Base-by-base conservation (phyloP, 177 flowering plant genomes). In the Vitis hybrid region DNA sequence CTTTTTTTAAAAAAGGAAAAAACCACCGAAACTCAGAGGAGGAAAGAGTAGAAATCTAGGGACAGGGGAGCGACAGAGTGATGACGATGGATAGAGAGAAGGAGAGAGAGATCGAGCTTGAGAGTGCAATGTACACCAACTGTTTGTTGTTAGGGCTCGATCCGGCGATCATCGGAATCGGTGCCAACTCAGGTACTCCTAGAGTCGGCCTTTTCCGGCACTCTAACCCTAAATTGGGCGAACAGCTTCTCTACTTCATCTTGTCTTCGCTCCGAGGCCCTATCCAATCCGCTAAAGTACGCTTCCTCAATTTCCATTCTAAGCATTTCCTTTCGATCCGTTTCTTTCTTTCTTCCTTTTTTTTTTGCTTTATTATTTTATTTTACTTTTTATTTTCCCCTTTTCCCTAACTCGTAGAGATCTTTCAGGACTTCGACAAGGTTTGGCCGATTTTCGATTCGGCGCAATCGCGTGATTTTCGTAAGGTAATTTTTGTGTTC, bases 371-470 rank as follows among this genome's bases (percentile, higher is more conserved):
- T 39, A 39, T 39, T 39, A 5, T 39, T 39, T 5, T 39, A 39
- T 39, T 39, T 39, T 39, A 8, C 8, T 39, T 5, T 39, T 39
- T 39, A 39, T 26, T 26, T 29, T 29, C 0, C 31, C 31, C 31
- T 29, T 29, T 29, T 4, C 31, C 31, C 48, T 39, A 39, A 39
- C 48, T 39, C 34, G 14, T 67, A 16, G 74, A 59, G 85, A 77
- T 81, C 78, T 76, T 73, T 66, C 82, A 96, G 99, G 99, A 96
- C 86, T 96, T 96, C 70, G 99, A 96, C 68, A 94, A 90, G 83
- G 97, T 94, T n/a, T 96, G 99, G 99, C 99, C 99, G 70, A 96
- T 96, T 83, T 96, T 92, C 61, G 99, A 96, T 81, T 92, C 99
- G 2, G 90, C 91, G 11, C 98, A 96, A 70, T 89, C 97, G 5